Percentiles rank a stretch among this genome's conserved stretches.
Conservation (phyloP, 164 flowering plant species). For the Macadamia tetraphylla region DNA sequence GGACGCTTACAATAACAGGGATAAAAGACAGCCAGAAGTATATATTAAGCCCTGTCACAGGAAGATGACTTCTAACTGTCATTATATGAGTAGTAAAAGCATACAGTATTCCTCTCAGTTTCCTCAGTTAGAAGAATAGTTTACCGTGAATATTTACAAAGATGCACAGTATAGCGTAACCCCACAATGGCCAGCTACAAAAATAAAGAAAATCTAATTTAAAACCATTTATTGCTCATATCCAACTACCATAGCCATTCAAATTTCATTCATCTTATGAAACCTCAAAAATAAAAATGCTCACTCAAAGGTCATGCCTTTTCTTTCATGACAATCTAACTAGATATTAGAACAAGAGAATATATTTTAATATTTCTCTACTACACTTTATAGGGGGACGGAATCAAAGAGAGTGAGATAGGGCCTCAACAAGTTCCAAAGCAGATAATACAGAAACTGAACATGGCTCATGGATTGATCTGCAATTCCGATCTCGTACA, state of each 20-base stretch:
- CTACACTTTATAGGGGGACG: no score
- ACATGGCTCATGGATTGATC: no score
- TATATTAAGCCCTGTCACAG: constrained; percentile 64
- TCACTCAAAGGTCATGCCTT: no score
- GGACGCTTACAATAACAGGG: constrained; percentile 73
- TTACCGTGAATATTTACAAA: constrained; percentile 88
- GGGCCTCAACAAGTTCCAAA: no score
- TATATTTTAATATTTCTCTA: no score
- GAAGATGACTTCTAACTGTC: constrained; percentile 6
- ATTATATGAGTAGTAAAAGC: background rate
- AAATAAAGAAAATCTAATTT: background rate
- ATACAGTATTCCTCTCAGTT: background rate
- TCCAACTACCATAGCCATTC: background rate
- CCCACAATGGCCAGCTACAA: constrained; percentile 96
- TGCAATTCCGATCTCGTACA: no score
- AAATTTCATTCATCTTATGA: background rate
- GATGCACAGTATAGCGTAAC: constrained; percentile 86
- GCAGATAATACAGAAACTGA: no score
- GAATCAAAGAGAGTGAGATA: no score
- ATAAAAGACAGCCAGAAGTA: constrained; percentile 98
- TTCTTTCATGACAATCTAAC: no score
- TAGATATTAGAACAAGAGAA: no score
- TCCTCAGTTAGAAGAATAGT: background rate
- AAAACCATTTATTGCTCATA: background rate
- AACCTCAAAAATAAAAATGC: background rate